A percentile compares a stretch with the other conserved stretches of the same genome.
Conservation (phyloP, 2,329 filamentous ascomycete genomes). For the Fusarium sp. region DNA sequence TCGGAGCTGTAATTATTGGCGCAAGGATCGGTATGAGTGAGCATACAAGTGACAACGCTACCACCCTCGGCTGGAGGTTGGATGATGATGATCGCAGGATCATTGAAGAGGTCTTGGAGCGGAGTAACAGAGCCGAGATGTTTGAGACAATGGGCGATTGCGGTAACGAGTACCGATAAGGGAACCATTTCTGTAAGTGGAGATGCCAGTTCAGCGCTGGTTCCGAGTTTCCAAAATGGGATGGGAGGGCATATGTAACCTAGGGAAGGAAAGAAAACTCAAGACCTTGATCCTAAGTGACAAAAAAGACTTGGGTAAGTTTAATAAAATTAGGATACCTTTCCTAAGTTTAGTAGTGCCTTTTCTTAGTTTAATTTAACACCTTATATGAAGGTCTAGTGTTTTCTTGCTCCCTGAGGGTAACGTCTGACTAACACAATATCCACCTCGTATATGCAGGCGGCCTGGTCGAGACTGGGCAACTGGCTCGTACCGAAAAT, state of each 20-base stretch:
- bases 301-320: too few relatives aligned
- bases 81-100: not conserved
- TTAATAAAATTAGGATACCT: too few relatives aligned
- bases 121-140: not conserved
- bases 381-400: too few relatives aligned
- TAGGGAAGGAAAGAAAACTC: too few relatives aligned
- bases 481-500: not conserved
- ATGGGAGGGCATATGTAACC: not conserved
- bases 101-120: not conserved
- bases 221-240: not conserved
- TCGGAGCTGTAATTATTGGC: not conserved
- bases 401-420: too few relatives aligned
- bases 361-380: too few relatives aligned
- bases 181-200: too few relatives aligned
- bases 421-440: not conserved
- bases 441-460: not conserved
- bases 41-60: not conserved
- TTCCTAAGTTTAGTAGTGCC: too few relatives aligned
- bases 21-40: not conserved
- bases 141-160: not conserved
- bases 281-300: too few relatives aligned
- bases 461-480: not conserved
- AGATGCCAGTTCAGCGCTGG: not conserved
- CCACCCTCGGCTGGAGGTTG: not conserved
- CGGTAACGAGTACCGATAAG: not conserved